These are phyloP conservation scores for Acanthamoeba triangularis DNA, from an alignment of 208 protist genomes.

Conservation along the genomic window DNA sequence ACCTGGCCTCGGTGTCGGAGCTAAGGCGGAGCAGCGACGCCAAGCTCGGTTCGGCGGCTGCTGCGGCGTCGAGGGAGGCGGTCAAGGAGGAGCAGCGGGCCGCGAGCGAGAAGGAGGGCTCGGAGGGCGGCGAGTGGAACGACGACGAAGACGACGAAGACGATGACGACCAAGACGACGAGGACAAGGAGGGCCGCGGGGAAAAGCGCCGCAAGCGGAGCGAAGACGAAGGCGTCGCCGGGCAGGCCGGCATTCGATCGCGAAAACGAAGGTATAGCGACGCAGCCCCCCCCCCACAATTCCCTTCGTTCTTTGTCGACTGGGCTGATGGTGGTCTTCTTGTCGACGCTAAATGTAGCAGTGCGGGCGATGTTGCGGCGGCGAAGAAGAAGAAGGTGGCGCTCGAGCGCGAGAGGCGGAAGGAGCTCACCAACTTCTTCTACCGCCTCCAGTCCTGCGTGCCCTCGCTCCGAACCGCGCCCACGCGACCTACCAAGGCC, in stretches of 20 bases:
- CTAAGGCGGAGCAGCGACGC: neutral
- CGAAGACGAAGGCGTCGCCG: neutral
- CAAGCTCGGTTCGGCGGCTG: neutral
- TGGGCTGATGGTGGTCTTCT: neutral
- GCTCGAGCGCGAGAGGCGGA: constrained; percentile 70
- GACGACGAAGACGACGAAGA: neutral
- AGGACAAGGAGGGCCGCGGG: neutral
- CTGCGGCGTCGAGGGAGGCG: neutral
- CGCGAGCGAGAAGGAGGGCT: neutral
- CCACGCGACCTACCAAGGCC: constrained; percentile 34
- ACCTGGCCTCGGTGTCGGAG: neutral
- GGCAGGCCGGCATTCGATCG: neutral
- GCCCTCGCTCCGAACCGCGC: neutral
- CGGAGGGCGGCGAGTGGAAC: neutral
- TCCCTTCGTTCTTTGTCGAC: neutral
- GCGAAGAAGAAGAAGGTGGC: constrained; percentile 74
- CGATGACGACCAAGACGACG: neutral
- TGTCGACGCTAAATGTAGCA: neutral
- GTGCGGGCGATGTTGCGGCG: constrained; percentile 22
- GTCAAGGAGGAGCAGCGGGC: constrained; percentile 2
- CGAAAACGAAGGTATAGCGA: neutral
- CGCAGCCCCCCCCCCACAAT: neutral
- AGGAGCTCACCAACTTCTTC: constrained; percentile 75
- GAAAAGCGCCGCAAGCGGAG: neutral
- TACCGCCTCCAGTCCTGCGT: constrained; percentile 62